Base-by-base conservation (phyloP, 73 alveolate species). In the Paramecium primaurelia region DNA sequence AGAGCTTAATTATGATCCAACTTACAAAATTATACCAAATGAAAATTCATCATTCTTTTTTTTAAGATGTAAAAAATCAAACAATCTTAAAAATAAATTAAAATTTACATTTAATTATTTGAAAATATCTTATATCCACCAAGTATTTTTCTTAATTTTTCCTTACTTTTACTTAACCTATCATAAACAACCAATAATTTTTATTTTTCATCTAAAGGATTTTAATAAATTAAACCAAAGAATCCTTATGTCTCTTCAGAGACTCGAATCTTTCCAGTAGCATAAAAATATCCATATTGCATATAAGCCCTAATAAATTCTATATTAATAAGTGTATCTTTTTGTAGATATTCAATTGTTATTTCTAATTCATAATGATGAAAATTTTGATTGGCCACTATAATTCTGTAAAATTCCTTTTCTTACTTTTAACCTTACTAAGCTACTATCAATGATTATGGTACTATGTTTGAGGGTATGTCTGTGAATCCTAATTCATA, bases 361-460 rank as follows among this genome's bases (percentile, higher is more conserved):
- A 40, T 44, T 38, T 73, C 58, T 37, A 73, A 73, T 73, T 73
- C 87, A 73, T 37, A 73, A 38, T 73, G 87, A 18, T 73, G 87
- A 73, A 12, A 73, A 73, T 73, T 73, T 12, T 36, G 22, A 38
- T 73, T 73, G 9, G 59, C 38, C 22, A 73, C 47, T 6, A 73
- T n/a, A n/a, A 73, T 40, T 38, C 22, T 36, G 12, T 73, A 73
- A 73, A 14, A 37, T 20, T 37, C 0, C 4, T 12, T 30, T 3
- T 73, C 0, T 1, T 73, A 42, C 68, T n/a, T 34, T 37, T 6
- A 6, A 0, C 59, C 58, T 20, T 37, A 7, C 30, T 73, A 18
- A 0, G 87, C 58, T 12, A 73, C 87, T 16, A 73, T 36, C 32
- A 73, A 22, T 16, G 58, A 12, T 73, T 37, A 36, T 3, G 87